Conservation (phyloP, 2,329 filamentous ascomycete genomes). For the Exophiala oligosperma region DNA sequence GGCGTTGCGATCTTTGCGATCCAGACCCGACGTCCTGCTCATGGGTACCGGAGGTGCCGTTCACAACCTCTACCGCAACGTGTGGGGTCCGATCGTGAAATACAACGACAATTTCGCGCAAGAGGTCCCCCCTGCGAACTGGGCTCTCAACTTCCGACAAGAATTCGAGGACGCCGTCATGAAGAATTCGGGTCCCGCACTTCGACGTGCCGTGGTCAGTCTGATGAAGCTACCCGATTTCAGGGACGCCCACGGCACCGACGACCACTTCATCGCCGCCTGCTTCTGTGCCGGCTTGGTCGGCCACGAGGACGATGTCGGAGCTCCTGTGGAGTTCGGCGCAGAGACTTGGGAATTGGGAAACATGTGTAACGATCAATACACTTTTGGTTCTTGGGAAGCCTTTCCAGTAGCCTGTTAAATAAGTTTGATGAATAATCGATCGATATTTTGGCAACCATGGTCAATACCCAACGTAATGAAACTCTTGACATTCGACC, state of each 20-base stretch:
- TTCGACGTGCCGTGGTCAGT: conserved; percentile 57
- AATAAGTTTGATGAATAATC: too few species aligned
- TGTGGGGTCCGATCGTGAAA: conserved; percentile 64
- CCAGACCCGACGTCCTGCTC: conserved; percentile 52
- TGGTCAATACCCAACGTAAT: too few species aligned
- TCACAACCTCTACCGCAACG: conserved; percentile 69
- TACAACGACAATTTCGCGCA: conserved; percentile 64
- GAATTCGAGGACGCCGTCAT: conserved; percentile 61
- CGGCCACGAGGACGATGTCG: conserved; percentile 37
- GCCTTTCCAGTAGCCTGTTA: too few species aligned
- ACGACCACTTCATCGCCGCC: conserved; percentile 68
- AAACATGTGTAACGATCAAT: conserved; percentile 29
- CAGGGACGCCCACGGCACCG: conserved; percentile 66
- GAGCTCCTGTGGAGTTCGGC: conserved; percentile 44
- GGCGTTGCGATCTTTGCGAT: conserved; percentile 56
- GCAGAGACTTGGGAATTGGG: conserved; percentile 61
- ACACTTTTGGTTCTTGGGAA: too few species aligned
- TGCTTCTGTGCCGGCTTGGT: conserved; percentile 60
- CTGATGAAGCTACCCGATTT: conserved; percentile 68
- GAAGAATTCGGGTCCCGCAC: conserved; percentile 53
- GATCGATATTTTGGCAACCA: too few species aligned
- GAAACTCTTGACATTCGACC: too few species aligned
- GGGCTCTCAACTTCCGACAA: conserved; percentile 66
- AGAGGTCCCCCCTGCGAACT: conserved; percentile 57
- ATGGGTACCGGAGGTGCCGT: conserved; percentile 64